These are phyloP conservation scores for Aspergillus glaucus DNA, from an alignment of 2,329 filamentous ascomycete species.

Conservation along the genomic window DNA sequence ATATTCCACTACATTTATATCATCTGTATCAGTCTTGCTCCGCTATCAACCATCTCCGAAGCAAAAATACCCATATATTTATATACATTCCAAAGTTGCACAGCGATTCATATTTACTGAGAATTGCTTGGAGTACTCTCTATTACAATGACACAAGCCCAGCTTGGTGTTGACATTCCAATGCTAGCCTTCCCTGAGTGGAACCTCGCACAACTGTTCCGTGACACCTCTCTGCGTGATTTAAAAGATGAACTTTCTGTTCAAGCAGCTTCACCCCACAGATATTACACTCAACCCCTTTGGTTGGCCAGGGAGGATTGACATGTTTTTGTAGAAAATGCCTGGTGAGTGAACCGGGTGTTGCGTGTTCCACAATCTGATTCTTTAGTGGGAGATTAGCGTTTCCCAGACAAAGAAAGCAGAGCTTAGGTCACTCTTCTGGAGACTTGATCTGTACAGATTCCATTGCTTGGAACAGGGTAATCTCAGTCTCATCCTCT, in stretches of 20 bases:
- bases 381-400: slow-evolving; percentile 8
- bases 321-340: slow-evolving; percentile 14
- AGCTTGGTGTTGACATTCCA: not conserved
- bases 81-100: too few relatives aligned
- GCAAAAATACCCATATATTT: too few relatives aligned
- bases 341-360: slow-evolving; percentile 10
- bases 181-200: slow-evolving; percentile 1
- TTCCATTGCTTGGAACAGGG: slow-evolving; percentile 10
- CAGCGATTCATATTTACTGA: too few relatives aligned
- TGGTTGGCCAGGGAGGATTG: slow-evolving; percentile 11
- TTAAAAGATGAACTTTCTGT: slow-evolving; percentile 14
- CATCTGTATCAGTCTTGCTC: too few relatives aligned
- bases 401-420: slow-evolving; percentile 16
- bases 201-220: slow-evolving; percentile 10
- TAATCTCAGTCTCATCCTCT: slow-evolving; percentile 8
- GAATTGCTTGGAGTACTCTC: not conserved
- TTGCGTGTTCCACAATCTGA: slow-evolving; percentile 8
- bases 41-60: too few relatives aligned
- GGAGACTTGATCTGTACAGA: slow-evolving; percentile 13
- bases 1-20: too few relatives aligned
- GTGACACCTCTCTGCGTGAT: slow-evolving; percentile 9
- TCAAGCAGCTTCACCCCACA: slow-evolving; percentile 8
- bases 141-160: not conserved
- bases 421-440: slow-evolving; percentile 14
- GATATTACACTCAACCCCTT: slow-evolving; percentile 11